Base-by-base conservation (phyloP, 257 asterid species). In the Przewalskia tangutica region DNA sequence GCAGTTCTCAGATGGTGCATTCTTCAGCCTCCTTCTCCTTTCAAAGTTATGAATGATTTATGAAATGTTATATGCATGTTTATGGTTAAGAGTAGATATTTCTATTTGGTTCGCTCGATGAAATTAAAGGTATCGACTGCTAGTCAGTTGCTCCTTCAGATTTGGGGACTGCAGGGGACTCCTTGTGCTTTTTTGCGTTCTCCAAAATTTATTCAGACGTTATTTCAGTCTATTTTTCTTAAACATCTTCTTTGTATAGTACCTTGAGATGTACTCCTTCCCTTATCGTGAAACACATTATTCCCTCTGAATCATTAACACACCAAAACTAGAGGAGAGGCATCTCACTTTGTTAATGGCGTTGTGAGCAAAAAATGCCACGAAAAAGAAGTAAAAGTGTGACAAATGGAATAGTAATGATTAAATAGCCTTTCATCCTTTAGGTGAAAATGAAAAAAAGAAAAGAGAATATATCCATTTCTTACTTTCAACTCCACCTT, bases 401-500 rank as follows among this genome's bases (percentile, higher is more conserved):
- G 58, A 71, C 5, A 23, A 71, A 46, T 46, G 78, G 78, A 71
- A 71, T 71, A 18, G 58, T 71, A 71, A 46, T 71, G 40, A 14
- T 48, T 23, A 11, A 32, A 73, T 16, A 48, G 23, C 60, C 14
- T 23, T 23, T 73, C 60, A 7, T 73, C 79, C 12, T 23, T 73
- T 48, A 48, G 56, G 10, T 73, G 10, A 73, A 50, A 48, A 23
- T 7, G 20, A 20, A 73, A 48, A 71, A 67, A 71, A 4, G 8
- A 46, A 68, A 46, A 71, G 10, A 50, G 60, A 73, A 79, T 46
- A 79, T 79, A 60, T 79, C 32, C 82, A 59, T 79, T 79, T 7
- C 82, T 59, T 79, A 23, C 38, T 79, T 59, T 20, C 42, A 79
- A 79, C 82, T 79, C 82, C 70, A 79, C 78, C 12, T 48, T 70